Base-by-base conservation (phyloP, 805 yeast species). In the Starmerella potacharoeniae region DNA sequence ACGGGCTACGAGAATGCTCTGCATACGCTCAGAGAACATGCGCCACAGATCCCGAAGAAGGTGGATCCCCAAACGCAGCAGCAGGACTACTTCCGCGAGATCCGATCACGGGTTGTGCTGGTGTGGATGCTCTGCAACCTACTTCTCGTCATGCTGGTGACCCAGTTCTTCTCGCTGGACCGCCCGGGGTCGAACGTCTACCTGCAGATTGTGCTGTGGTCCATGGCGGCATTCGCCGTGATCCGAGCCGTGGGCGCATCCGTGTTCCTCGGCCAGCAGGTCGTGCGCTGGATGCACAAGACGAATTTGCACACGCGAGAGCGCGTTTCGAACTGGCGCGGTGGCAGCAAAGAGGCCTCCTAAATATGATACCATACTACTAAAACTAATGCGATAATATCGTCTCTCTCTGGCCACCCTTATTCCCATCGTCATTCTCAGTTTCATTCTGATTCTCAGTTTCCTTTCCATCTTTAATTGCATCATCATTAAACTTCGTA, bases 41-140 rank as follows among this genome's bases (percentile, higher is more conserved):
- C 90, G 67, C 74, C 77, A 55, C 78, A 80, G 9, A 83, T 79
- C 47, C 72, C 71, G 11, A 71, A 73, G 36, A 67, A 65, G 8
- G 69, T 70, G 6, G 71, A 73, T 39, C 72, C 73, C 16, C 69
- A 66, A 22, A 65, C 69, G 7, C 56, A 65, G 39, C 64, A 65
- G 40, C 88, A 86, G 62, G 98, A 93, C 68, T 91, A 93, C 68
- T 95, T 93, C 66, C 81, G 96, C 66, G 95, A 91, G 67, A 84
- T 93, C 28, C 82, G 99, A 72, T 87, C 98, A 1, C 78, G 93
- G 61, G 96, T 93, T 52, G 98, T 93, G n/a, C 77, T 93, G 64
- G 71, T 81, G n/a, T 93, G 98, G 98, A 78, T 93, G 76, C 75
- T 90, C 49, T 74, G 85, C 31, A 93, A 93, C 68, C 72, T 88